phyloP scores from a whole-genome alignment of 805 yeast genomes.

The Ogataea ganodermae region DNA sequence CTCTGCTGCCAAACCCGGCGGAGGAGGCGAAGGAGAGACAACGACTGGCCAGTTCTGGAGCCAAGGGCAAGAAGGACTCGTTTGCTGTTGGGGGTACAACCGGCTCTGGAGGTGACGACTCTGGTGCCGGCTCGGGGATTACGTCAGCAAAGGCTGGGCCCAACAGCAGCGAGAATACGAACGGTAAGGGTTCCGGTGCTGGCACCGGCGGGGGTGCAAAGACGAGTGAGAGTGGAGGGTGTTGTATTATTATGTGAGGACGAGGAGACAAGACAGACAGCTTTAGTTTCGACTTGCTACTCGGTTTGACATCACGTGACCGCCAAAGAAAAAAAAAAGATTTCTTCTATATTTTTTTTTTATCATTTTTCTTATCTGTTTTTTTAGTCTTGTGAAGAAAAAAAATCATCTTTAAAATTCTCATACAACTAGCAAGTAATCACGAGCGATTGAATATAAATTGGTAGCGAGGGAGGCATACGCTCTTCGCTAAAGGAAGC shows the following conservation, averaged over 20 bases:
- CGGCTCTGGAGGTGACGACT: slow-evolving; percentile 1
- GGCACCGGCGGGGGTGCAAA: slow-evolving; percentile 15
- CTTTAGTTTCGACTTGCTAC: not conserved
- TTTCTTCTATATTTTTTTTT: not conserved
- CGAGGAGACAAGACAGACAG: not conserved
- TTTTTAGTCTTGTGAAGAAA: too few relatives aligned
- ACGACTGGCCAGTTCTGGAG: slow-evolving; percentile 5
- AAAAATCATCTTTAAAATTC: too few relatives aligned
- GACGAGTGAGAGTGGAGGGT: slow-evolving; percentile 32
- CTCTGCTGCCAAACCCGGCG: slow-evolving; percentile 29
- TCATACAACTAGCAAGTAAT: too few relatives aligned
- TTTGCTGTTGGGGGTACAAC: slow-evolving; percentile 4
- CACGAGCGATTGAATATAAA: too few relatives aligned
- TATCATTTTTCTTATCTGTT: not conserved
- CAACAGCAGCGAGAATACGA: slow-evolving; percentile 4
- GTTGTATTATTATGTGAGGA: slow-evolving; percentile 36
- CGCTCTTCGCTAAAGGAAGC: not conserved
- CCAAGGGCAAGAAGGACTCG: slow-evolving; percentile 18
- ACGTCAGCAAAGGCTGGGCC: not conserved
- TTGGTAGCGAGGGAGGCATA: too few relatives aligned
- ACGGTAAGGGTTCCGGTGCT: slow-evolving; percentile 14
- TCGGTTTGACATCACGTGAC: too few relatives aligned
- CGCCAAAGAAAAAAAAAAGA: not conserved
- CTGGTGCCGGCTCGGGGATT: slow-evolving; percentile 7
- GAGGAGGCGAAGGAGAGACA: slow-evolving; percentile 26